Evolutionary conservation across 2,329 filamentous ascomycete species (phyloP), one percentile per base, ranked within the genome.

Genomic region (Fusarium sp.): DNA sequence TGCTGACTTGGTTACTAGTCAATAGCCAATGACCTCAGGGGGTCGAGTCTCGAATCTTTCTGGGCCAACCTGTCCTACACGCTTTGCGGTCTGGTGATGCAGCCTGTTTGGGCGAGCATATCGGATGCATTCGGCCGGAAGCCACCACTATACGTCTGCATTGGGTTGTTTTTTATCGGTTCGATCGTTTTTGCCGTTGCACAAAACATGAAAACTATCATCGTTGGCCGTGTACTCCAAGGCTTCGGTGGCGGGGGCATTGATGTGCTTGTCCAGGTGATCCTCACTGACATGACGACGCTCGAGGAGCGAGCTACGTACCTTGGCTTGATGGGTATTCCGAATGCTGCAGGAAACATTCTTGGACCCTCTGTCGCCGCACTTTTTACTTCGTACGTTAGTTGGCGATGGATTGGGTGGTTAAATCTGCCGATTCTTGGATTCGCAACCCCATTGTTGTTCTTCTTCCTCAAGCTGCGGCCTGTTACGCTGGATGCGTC

Each of bases 321-420:
- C 10, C 29, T 63, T 3, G 61, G 61, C 0, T 39, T 63, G 3
- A 63, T 63, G 61, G 61, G 61, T 3, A 57, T 63, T 2, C 58
- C 61, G 0, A 63, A 63, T 8, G 58, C 61, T 3, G 49, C 57
- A 3, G 61, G 61, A 2, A 63, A 63, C 9, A 63, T 63, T 12
- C 13, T 63, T 1, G 61, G 58, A 0, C 61, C 61, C 2, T 63
- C 58, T 3, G 31, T 57, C 1, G 61, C 48, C 2, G 61, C 61
- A 10, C 33, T 63, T 0, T 63, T 63, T 2, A 20, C 61, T 4
- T 38, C 58, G 6, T 63, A 63, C 21, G 31, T 43, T 4, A 63
- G 37, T 20, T 63, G 61, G 61, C 37, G 61, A 24, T 63, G 61
- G 61, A 63, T 63, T 1, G 61, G 61, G 18, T 63, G 61, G 61